Evolutionary conservation across 1,284 basidiomycete species (phyloP), one percentile per base, ranked within the genome.

Genomic region (Leccinum olivaceoglutinosum): DNA sequence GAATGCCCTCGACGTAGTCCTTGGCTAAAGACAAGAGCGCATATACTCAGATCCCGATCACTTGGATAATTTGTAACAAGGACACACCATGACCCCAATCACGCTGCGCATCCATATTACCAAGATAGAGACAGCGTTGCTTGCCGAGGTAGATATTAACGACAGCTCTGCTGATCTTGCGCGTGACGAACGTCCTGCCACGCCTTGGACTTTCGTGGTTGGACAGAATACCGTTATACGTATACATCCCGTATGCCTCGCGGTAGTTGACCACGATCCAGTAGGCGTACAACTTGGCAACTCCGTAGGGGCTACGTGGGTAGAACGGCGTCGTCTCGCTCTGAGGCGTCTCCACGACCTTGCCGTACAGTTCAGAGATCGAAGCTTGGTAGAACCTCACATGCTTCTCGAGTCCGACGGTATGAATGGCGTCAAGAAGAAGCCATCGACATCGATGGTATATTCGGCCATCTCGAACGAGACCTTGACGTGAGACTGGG

Each of bases 391-490:
- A 95, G 81, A 95, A 95, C 58, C 90, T 87, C 70, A 92, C 83
- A 76, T 93, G 89, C 69, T 89, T 86, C 74, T 93, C 88, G 66
- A 95, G 84, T 9, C 94, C 94, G 75, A 93, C 94, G 7, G 94
- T 96, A 49, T 94, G 86, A 75, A 96, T 89, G 61, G 94, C 94
- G 71, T 96, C 94, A 63, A 96, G 87, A 63, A 96, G 84, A 96
- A 82, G 10, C 88, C 94, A 71, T 96, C 94, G 60, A 96, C 93
- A 71, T 96, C 93, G 63, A 90, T 93, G 0, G 94, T 96, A 79
- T 96, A 96, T 78, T 96, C 94, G 44, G 94, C 92, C 92, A 96
- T 95, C 77, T 96, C 94, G 76, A 96, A 96, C 36, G 93, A 96
- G 68, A 96, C 94, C 76, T 96, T 96, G 80, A 96, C 94, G 79